phyloP scores from a whole-genome alignment of 1,139 yeast genomes.

The Geotrichum reessii region DNA sequence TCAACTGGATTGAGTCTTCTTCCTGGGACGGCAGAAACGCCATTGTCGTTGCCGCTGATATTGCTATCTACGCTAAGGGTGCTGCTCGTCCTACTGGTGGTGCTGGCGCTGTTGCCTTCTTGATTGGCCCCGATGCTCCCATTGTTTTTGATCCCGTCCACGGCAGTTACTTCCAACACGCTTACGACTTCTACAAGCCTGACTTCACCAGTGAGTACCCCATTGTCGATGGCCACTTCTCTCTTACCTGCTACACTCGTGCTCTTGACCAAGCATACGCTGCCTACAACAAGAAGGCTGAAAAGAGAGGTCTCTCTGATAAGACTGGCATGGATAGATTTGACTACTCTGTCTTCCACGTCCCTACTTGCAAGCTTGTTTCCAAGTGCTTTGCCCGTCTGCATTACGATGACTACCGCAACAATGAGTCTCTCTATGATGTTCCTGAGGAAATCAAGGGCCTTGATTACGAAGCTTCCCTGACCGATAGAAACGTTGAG shows the following conservation, averaged over 20 bases:
- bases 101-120: conserved; percentile 93
- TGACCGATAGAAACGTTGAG: conserved; percentile 75
- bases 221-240: conserved; percentile 94
- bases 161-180: conserved; percentile 93
- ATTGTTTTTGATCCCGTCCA: conserved; percentile 82
- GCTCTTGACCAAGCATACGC: conserved; percentile 87
- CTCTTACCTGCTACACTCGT: conserved; percentile 86
- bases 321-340: conserved; percentile 49
- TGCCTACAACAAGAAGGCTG: conserved; percentile 74
- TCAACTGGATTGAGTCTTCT: conserved; percentile 94
- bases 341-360: conserved; percentile 96
- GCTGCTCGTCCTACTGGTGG: conserved; percentile 99
- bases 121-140: conserved; percentile 98
- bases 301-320: conserved; percentile 44
- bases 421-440: conserved; percentile 48
- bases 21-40: conserved; percentile 99
- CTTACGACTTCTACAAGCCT: conserved; percentile 97
- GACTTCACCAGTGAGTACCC: conserved; percentile 96
- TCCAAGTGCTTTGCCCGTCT: conserved; percentile 90
- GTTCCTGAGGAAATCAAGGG: conserved; percentile 62
- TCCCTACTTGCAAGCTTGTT: conserved; percentile 95
- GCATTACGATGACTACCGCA: conserved; percentile 77
- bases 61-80: conserved; percentile 95
- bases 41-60: conserved; percentile 94
- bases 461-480: conserved; percentile 69